These are phyloP conservation scores for Kondoa malvinella DNA, from an alignment of 768 basidiomycete species.

Conservation along the genomic window DNA sequence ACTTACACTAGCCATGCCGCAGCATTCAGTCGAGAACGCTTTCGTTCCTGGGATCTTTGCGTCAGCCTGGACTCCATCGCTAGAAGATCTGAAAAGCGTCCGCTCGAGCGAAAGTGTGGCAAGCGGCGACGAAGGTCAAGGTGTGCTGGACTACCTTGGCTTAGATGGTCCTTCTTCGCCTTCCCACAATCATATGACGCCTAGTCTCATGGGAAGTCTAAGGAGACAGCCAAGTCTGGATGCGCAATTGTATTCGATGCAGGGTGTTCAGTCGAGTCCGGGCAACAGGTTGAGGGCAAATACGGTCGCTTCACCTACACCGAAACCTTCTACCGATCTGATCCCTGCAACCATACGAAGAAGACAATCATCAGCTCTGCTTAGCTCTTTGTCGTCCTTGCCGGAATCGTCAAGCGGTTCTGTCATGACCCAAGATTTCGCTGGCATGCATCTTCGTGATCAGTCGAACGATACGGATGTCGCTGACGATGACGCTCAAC, in stretches of 20 bases:
- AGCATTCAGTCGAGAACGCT: not conserved
- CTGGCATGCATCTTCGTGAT: not conserved
- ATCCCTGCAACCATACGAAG: not conserved
- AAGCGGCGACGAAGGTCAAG: not conserved
- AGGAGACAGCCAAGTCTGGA: not conserved
- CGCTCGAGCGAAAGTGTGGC: not conserved
- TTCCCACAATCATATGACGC: not conserved
- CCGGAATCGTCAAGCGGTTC: not conserved
- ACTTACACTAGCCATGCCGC: not conserved
- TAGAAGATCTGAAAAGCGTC: constrained; percentile 4
- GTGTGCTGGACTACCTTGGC: not conserved
- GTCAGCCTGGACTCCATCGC: not conserved
- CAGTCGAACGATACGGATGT: not conserved
- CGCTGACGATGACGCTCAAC: not conserved
- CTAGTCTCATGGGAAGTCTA: not conserved
- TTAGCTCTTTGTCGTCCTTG: not conserved
- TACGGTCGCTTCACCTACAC: not conserved
- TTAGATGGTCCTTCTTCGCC: not conserved
- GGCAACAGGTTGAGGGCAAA: not conserved
- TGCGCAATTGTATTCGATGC: constrained; percentile 1
- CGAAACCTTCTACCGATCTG: not conserved
- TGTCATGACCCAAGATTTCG: not conserved
- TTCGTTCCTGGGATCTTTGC: not conserved
- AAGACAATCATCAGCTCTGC: not conserved
- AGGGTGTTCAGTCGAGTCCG: not conserved